Conservation (phyloP, 2,329 filamentous ascomycete species). For the Sarocladiaceae sp. region DNA sequence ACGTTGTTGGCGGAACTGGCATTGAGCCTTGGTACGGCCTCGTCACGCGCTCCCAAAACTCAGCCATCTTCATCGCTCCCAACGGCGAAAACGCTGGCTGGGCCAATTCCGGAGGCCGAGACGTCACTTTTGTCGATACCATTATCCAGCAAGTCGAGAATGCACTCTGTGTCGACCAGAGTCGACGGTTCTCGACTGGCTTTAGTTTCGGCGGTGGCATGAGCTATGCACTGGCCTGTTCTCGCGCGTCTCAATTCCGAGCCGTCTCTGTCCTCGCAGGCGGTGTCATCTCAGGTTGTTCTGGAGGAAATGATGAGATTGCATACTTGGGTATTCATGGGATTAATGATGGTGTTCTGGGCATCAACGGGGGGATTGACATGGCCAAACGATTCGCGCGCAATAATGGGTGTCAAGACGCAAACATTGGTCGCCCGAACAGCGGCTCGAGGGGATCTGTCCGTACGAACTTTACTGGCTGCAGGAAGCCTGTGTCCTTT, state of each 20-base stretch:
- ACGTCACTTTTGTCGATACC: conserved; percentile 32
- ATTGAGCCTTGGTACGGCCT: conserved; percentile 35
- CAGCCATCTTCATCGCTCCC: conserved; percentile 36
- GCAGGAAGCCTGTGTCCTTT: neutral
- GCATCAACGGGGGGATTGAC: conserved; percentile 24
- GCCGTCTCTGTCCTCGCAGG: conserved; percentile 29
- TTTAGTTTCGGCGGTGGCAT: conserved; percentile 40
- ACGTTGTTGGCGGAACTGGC: conserved; percentile 24
- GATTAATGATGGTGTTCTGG: conserved; percentile 27
- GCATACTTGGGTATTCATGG: conserved; percentile 34
- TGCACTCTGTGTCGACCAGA: conserved; percentile 34
- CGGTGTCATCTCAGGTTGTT: conserved; percentile 25
- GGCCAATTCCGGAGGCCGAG: conserved; percentile 35
- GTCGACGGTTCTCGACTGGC: conserved; percentile 33
- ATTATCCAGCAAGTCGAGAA: conserved; percentile 30
- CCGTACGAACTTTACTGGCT: conserved; percentile 1
- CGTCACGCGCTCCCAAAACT: conserved; percentile 24
- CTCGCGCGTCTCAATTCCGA: conserved; percentile 28
- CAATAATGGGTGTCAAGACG: conserved; percentile 26
- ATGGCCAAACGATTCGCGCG: conserved; percentile 29
- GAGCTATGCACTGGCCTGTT: conserved; percentile 35
- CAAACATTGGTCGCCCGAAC: neutral
- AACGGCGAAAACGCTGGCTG: conserved; percentile 35
- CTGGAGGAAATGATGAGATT: conserved; percentile 28
- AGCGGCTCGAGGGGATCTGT: neutral